Evolutionary conservation across 768 basidiomycete species (phyloP), one percentile per base, ranked within the genome.

Genomic region (Macrolepiota fuliginosa): DNA sequence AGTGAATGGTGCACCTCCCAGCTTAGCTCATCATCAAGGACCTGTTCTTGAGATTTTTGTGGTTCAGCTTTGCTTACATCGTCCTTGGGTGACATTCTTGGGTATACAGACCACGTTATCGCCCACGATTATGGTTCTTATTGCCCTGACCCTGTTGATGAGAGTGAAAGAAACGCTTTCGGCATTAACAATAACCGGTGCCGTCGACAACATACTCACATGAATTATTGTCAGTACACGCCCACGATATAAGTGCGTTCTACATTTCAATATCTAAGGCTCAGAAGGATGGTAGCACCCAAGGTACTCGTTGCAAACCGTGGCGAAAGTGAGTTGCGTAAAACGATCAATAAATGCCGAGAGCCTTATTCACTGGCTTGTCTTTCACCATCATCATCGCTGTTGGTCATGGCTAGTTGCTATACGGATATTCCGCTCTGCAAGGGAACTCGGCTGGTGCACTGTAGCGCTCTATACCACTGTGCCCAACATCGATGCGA

Each of bases 381-480:
- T n/a, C 36, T 24, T 29, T 56, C 39, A 65, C 66, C 63, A 62
- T 60, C 65, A 63, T 53, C 47, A 64, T 63, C 37, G 61, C 37
- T 25, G 37, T 50, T 9, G 40, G 49, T 53, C 15, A 5, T 32
- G 36, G 15, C 15, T 45, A 87, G 95, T 96, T 72, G 93, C 93
- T n/a, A 85, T 95, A 65, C 88, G 93, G 67, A 87, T 96, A 46
- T 88, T 96, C 77, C 85, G 91, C 65, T 89, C 91, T 1, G 90
- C 93, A 17, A 87, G 89, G 66, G 91, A 94, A 69, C 80, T 94
- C 50, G 91, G 89, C 47, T 93, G 94, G 92, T 82, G 84, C 66
- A 93, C 92, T 35, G 92, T 94, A 47, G 90, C 93, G 11, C 86
- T 94, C 70, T 95, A 91, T 78, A 93, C 88, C 1, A 88, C 91